A percentile compares a stretch with the other conserved stretches of the same genome.
Evolutionary conservation across 768 basidiomycete species (phyloP).

Genomic region (Suillus luteus): DNA sequence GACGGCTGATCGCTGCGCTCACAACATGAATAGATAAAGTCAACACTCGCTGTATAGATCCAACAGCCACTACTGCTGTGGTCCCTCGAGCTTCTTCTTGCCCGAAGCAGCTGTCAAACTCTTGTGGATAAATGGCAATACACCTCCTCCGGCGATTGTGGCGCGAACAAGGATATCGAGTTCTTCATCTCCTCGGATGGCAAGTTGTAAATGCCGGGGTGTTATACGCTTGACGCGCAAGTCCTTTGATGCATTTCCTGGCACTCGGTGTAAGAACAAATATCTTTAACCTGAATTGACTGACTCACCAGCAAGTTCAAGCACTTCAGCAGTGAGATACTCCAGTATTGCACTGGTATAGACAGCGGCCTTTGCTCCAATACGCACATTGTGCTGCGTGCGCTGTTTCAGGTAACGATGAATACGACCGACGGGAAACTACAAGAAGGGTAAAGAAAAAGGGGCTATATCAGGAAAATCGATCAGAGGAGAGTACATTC

Average conservation of each 20-base stretch:
- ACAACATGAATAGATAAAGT: neutral
- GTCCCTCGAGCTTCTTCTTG: conserved; percentile 49
- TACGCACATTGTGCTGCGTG: conserved; percentile 91
- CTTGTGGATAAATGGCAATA: conserved; percentile 89
- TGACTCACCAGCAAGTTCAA: conserved; percentile 86
- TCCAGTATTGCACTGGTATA: conserved; percentile 96
- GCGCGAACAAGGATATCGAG: conserved; percentile 94
- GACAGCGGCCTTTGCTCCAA: conserved; percentile 97
- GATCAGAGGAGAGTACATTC: neutral
- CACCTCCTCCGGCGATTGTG: conserved; percentile 90
- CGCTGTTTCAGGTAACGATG: conserved; percentile 92
- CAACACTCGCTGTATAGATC: conserved; percentile 9
- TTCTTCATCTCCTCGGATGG: conserved; percentile 96
- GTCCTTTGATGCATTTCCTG: conserved; percentile 97
- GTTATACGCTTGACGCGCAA: conserved; percentile 97
- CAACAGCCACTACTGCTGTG: conserved; percentile 17
- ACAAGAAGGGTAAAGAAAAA: conserved; percentile 3
- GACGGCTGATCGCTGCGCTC: conserved; percentile 1
- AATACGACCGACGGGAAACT: conserved; percentile 98
- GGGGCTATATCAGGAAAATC: conserved; percentile 12
- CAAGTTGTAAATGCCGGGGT: conserved; percentile 92
- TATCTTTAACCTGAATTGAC: neutral
- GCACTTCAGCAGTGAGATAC: conserved; percentile 94
- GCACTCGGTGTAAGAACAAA: neutral
- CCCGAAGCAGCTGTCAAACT: conserved; percentile 56